These are phyloP conservation scores for Escovopsis sp. DNA, from an alignment of 2,329 filamentous ascomycete species.

Conservation along the genomic window DNA sequence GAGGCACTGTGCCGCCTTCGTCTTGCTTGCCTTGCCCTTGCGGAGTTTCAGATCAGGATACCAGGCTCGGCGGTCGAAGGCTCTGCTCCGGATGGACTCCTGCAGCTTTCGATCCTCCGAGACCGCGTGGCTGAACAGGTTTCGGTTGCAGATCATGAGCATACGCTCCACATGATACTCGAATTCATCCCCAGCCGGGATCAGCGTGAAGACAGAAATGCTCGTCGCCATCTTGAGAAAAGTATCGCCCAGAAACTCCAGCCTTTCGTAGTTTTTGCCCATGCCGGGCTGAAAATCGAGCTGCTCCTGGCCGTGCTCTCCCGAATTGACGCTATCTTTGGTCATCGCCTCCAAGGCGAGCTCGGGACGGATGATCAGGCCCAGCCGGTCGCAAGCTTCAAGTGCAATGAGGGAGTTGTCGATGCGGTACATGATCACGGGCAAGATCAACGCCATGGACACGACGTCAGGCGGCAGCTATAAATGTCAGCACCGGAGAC, in stretches of 20 bases:
- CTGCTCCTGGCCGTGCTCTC: constrained; percentile 52
- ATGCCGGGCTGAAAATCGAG: constrained; percentile 70
- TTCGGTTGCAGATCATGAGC: constrained; percentile 81
- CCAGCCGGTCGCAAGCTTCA: constrained; percentile 55
- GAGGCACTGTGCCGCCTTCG: constrained; percentile 44
- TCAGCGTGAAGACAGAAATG: constrained; percentile 65
- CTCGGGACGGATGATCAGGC: constrained; percentile 47
- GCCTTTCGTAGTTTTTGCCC: constrained; percentile 86
- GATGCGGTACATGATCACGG: constrained; percentile 70
- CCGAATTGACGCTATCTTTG: constrained; percentile 77
- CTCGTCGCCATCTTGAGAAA: constrained; percentile 95
- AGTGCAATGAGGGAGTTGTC: constrained; percentile 69
- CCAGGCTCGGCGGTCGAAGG: constrained; percentile 74
- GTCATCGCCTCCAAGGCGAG: constrained; percentile 82
- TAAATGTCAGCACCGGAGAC: not conserved
- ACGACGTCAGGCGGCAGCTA: constrained; percentile 58
- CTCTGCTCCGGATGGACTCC: constrained; percentile 68
- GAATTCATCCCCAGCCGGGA: constrained; percentile 68
- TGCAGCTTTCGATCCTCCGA: constrained; percentile 41
- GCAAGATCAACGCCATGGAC: constrained; percentile 59
- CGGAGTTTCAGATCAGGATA: constrained; percentile 69
- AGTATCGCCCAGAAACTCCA: constrained; percentile 86
- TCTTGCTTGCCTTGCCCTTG: constrained; percentile 49
- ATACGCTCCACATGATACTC: constrained; percentile 84
- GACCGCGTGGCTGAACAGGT: constrained; percentile 65